Conservation (phyloP, 805 yeast genomes). For the Saccharomycopsis olivae region DNA sequence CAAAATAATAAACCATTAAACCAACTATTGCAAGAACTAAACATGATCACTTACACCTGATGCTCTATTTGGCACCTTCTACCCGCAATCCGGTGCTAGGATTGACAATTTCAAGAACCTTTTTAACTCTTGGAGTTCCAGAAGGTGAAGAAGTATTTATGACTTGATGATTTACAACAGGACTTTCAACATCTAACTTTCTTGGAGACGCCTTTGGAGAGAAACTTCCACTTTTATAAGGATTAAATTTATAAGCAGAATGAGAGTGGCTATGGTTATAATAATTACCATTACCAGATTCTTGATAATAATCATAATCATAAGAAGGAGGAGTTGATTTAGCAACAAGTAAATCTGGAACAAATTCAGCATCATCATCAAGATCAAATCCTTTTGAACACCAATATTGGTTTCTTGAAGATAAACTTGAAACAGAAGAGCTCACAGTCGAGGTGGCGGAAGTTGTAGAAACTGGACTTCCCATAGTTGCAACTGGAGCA, state of each 20-base stretch:
- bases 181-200: constrained; percentile 5
- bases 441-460: not conserved
- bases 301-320: constrained; percentile 5
- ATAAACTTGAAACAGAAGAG: not conserved
- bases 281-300: not conserved
- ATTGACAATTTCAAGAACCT: constrained; percentile 16
- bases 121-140: constrained; percentile 9
- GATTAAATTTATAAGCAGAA: constrained; percentile 14
- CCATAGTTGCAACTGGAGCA: not conserved
- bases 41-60: too few species aligned
- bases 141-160: constrained; percentile 6
- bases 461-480: constrained; percentile 2
- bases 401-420: constrained; percentile 12
- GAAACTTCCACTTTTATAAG: constrained; percentile 16
- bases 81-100: constrained; percentile 16
- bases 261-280: not conserved
- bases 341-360: constrained; percentile 12
- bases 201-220: constrained; percentile 17
- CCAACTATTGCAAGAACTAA: too few species aligned
- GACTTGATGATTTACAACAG: not conserved
- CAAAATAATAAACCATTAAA: too few species aligned
- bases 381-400: constrained; percentile 18
- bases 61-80: too few species aligned
- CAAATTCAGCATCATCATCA: constrained; percentile 17
- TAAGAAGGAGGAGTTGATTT: not conserved